These are phyloP conservation scores for Bolboschoenoplectus hybrid DNA, from an alignment of 202 grass and related monocot species.

Conservation along the genomic window DNA sequence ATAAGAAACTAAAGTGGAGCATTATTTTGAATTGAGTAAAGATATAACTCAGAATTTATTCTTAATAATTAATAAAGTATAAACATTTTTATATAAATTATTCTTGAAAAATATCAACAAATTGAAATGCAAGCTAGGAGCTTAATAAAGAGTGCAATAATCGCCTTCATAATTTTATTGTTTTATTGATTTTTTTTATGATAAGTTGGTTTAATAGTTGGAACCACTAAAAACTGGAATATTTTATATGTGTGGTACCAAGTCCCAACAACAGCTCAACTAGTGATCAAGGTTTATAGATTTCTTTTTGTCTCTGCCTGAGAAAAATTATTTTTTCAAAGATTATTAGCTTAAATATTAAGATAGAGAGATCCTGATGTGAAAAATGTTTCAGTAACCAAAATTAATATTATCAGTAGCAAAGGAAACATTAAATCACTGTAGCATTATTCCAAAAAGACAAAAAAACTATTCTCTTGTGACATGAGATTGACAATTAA, in stretches of 20 bases:
- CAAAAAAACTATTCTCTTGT: not conserved
- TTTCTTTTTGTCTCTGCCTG: not conserved
- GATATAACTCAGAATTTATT: too few relatives aligned
- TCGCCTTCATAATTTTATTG: not conserved
- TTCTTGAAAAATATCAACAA: not conserved
- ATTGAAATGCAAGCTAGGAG: too few relatives aligned
- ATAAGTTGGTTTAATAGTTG: conserved; percentile 32
- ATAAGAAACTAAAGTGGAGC: too few relatives aligned
- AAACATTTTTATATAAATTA: too few relatives aligned
- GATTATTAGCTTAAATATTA: not conserved
- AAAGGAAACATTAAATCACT: not conserved
- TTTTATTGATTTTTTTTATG: not conserved
- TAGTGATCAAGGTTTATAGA: not conserved
- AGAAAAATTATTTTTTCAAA: not conserved
- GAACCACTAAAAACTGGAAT: conserved; percentile 10
- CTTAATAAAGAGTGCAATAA: not conserved
- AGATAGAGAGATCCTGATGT: not conserved
- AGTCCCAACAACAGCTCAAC: not conserved
- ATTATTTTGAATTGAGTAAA: too few relatives aligned
- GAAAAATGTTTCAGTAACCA: not conserved
- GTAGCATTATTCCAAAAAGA: not conserved
- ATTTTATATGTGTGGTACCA: not conserved
- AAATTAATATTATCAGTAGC: not conserved
- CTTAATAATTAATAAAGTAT: too few relatives aligned
- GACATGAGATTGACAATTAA: not conserved